A percentile compares a stretch with the other conserved stretches of the same genome.
These are phyloP conservation scores for Coemansia sp. DNA, from an alignment of 192 early-diverging fungal species.

Conservation along the genomic window DNA sequence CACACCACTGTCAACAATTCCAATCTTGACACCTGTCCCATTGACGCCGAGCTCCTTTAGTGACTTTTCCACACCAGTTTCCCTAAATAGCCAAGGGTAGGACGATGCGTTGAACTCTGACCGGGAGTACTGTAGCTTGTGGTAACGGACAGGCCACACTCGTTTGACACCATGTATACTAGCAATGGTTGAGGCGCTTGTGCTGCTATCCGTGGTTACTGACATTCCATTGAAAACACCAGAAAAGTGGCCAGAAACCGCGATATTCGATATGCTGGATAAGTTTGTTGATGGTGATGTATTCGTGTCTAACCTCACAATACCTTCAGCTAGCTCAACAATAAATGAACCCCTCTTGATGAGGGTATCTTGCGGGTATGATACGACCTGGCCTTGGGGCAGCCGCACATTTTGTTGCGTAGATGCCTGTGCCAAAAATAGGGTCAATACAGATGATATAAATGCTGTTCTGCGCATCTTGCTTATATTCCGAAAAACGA, in stretches of 20 bases:
- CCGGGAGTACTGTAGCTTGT: conserved; percentile 9
- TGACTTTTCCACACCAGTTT: conserved; percentile 53
- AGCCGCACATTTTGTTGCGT: not conserved
- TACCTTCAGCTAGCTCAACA: not conserved
- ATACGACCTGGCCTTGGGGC: not conserved
- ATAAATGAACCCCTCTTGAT: conserved; percentile 3
- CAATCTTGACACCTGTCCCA: conserved; percentile 65
- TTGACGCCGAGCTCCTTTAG: conserved; percentile 49
- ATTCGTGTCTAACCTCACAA: not conserved
- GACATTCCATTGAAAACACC: conserved; percentile 11
- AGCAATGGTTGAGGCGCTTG: conserved; percentile 4
- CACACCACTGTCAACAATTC: conserved; percentile 68
- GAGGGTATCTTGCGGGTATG: not conserved
- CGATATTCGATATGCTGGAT: not conserved
- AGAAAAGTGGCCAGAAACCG: not conserved
- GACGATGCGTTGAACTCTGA: conserved; percentile 9
- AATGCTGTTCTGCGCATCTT: not conserved
- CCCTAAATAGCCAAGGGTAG: conserved; percentile 28
- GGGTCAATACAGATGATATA: not conserved
- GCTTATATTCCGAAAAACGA: no score
- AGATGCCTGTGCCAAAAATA: not conserved
- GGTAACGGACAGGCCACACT: conserved; percentile 18
- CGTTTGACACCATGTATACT: conserved; percentile 13
- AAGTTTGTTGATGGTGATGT: not conserved
- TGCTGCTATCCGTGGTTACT: conserved; percentile 1